Conservation (phyloP, 345 rosid species). For the Gynandropsis gynandra region DNA sequence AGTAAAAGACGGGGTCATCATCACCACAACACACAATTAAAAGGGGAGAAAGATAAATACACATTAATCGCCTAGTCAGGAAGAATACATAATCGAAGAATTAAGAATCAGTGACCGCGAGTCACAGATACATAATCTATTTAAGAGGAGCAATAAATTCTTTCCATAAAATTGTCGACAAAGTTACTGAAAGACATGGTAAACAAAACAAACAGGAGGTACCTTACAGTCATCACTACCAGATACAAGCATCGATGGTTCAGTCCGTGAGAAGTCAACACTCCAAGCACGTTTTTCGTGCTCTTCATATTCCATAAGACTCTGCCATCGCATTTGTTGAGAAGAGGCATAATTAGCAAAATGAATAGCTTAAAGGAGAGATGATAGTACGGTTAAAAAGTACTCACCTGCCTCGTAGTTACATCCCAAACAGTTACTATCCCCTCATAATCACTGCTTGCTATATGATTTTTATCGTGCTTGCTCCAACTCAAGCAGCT, state of each 20-base stretch:
- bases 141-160: not conserved
- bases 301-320: conserved; percentile 97
- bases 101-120: conserved; percentile 3
- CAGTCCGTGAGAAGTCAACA: conserved; percentile 90
- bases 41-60: conserved; percentile 8
- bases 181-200: not conserved
- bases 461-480: conserved; percentile 56
- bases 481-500: conserved; percentile 86
- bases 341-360: conserved; percentile 8
- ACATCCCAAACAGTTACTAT: conserved; percentile 78
- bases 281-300: conserved; percentile 99
- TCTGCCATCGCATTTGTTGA: conserved; percentile 33
- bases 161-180: conserved; percentile 7
- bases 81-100: conserved; percentile 4
- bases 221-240: conserved; percentile 99
- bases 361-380: no score
- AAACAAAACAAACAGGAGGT: conserved; percentile 19
- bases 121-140: conserved; percentile 2
- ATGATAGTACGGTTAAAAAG: no score
- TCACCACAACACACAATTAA: no score
- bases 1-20: no score
- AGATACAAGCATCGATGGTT: conserved; percentile 95
- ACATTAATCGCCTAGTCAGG: not conserved
- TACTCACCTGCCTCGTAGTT: conserved; percentile 21
- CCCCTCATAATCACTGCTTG: conserved; percentile 82